These are phyloP conservation scores for Globisporangium sylvaticum DNA, from an alignment of 352 stramenopile genomes.

Conservation along the genomic window DNA sequence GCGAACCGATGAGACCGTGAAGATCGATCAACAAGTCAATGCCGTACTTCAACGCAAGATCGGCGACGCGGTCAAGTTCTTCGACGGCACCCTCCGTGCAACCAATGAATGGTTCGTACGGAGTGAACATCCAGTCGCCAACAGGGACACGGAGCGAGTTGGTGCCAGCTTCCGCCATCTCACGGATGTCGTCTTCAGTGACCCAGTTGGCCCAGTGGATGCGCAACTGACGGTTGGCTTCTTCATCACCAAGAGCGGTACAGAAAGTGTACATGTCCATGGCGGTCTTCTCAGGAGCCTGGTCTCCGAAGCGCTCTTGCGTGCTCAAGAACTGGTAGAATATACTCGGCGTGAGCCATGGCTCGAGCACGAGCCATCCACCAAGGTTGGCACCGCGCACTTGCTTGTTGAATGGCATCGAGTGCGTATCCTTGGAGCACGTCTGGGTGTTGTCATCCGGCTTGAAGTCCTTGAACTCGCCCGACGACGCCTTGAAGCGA, in stretches of 20 bases:
- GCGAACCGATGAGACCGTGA: conserved; percentile 88
- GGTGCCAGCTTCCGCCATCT: conserved; percentile 74
- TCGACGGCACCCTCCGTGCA: conserved; percentile 91
- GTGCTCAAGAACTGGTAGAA: conserved; percentile 95
- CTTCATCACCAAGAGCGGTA: conserved; percentile 73
- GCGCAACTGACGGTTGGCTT: conserved; percentile 92
- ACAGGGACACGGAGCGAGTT: conserved; percentile 89
- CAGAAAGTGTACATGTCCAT: conserved; percentile 94
- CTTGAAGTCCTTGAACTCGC: conserved; percentile 51
- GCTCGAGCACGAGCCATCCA: conserved; percentile 94
- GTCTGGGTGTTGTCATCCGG: conserved; percentile 59
- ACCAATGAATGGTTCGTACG: conserved; percentile 91
- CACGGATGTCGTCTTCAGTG: conserved; percentile 88
- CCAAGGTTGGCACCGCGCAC: conserved; percentile 92
- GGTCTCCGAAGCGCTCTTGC: conserved; percentile 61
- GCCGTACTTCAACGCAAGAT: conserved; percentile 82
- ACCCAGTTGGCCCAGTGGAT: conserved; percentile 94
- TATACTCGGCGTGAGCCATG: conserved; percentile 93
- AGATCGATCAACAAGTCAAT: conserved; percentile 92
- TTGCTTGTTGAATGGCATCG: conserved; percentile 75
- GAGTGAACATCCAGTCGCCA: conserved; percentile 94
- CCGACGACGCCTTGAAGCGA: conserved; percentile 36
- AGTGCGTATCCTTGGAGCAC: conserved; percentile 60
- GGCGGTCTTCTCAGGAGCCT: conserved; percentile 78
- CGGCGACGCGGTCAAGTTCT: conserved; percentile 86